Conservation (phyloP, 1,139 yeast genomes). For the Yamadazyma conglobata region DNA sequence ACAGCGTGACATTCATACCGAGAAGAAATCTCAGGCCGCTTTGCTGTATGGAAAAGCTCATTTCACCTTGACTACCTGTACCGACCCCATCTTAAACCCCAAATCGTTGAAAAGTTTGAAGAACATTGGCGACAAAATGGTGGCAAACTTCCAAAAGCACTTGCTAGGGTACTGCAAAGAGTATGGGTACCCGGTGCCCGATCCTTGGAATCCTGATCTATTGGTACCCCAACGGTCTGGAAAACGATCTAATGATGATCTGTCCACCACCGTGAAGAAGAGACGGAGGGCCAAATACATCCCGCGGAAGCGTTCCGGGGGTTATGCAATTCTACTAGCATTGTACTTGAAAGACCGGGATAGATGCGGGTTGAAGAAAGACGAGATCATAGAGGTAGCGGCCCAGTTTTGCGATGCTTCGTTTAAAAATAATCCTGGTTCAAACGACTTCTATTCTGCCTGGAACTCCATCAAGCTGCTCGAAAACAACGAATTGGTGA, state of each 20-base stretch:
- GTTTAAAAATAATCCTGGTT: slow-evolving; percentile 59
- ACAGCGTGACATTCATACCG: slow-evolving; percentile 40
- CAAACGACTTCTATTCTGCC: slow-evolving; percentile 67
- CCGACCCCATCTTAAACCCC: slow-evolving; percentile 45
- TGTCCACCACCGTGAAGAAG: slow-evolving; percentile 15
- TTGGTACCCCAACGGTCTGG: background rate
- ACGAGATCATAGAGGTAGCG: slow-evolving; percentile 56
- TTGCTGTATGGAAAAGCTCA: slow-evolving; percentile 48
- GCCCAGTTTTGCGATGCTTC: slow-evolving; percentile 62
- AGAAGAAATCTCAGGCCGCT: slow-evolving; percentile 40
- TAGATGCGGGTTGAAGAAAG: slow-evolving; percentile 54
- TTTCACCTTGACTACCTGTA: slow-evolving; percentile 41
- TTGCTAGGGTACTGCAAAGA: slow-evolving; percentile 46
- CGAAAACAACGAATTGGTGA: slow-evolving; percentile 59
- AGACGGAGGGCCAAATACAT: slow-evolving; percentile 47
- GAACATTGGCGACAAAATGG: slow-evolving; percentile 63
- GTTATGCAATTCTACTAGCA: slow-evolving; percentile 76
- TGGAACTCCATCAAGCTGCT: slow-evolving; percentile 74
- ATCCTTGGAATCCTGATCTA: slow-evolving; percentile 21
- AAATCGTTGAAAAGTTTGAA: slow-evolving; percentile 49
- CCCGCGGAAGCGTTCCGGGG: slow-evolving; percentile 80
- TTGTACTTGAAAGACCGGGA: slow-evolving; percentile 51
- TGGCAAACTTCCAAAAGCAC: slow-evolving; percentile 38
- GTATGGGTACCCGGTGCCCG: slow-evolving; percentile 39
- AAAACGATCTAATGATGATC: slow-evolving; percentile 6